Evolutionary conservation across 2,329 filamentous ascomycete species (phyloP).

Genomic region (Trichoderma sp.): DNA sequence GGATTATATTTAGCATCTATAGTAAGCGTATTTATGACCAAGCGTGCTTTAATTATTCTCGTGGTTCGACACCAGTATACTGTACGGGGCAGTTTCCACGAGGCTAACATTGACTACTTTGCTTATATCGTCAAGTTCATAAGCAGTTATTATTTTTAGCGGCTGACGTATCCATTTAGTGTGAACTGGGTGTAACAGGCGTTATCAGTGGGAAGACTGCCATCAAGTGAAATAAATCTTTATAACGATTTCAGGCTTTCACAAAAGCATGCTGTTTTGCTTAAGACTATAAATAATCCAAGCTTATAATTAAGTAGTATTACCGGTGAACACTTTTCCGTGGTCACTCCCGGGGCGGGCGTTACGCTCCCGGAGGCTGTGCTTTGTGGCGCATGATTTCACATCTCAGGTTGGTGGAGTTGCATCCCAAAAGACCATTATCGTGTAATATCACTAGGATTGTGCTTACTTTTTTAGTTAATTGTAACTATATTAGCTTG

Average conservation of each 20-base stretch:
- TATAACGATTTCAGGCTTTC: background rate
- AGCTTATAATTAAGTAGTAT: background rate
- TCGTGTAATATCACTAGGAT: background rate
- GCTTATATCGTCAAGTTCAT: background rate
- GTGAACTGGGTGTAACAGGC: background rate
- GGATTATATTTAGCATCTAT: background rate
- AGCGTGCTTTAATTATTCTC: background rate
- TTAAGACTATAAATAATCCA: background rate
- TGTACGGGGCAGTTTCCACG: background rate
- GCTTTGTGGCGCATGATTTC: background rate
- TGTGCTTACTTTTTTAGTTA: background rate
- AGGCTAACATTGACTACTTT: background rate
- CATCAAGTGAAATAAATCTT: background rate
- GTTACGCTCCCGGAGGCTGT: background rate
- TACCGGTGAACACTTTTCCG: background rate
- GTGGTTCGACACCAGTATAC: background rate
- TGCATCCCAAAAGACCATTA: background rate
- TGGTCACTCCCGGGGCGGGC: background rate
- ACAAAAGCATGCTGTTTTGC: background rate
- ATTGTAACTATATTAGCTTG: background rate
- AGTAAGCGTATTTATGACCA: background rate
- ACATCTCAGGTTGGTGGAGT: background rate
- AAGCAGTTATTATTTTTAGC: background rate
- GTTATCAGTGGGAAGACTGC: background rate
- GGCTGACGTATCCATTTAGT: background rate